These are phyloP conservation scores for Cystoderma amianthinum DNA, from an alignment of 768 basidiomycete genomes.

Conservation along the genomic window DNA sequence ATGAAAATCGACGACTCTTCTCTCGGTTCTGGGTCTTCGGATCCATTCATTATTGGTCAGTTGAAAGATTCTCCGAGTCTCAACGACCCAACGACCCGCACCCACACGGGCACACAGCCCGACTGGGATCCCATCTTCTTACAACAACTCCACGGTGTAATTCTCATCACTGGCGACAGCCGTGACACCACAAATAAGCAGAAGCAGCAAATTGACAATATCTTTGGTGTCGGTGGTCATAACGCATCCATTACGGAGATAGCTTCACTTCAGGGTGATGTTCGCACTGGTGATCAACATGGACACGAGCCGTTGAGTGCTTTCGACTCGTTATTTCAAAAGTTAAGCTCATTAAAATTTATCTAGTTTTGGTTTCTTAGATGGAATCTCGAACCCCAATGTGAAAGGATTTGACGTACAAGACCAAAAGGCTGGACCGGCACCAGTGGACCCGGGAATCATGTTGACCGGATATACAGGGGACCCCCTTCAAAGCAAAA, in stretches of 20 bases:
- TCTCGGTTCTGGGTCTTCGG: conserved; percentile 19
- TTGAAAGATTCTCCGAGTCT: conserved; percentile 21
- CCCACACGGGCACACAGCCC: conserved; percentile 15
- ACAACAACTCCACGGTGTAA: conserved; percentile 38
- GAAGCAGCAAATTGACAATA: conserved; percentile 20
- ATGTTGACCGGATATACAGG: conserved; percentile 37
- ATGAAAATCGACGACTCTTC: conserved; percentile 33
- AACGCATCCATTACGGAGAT: conserved; percentile 30
- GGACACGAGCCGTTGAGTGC: conserved; percentile 41
- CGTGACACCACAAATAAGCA: conserved; percentile 27
- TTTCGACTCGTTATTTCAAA: not conserved
- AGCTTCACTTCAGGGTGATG: conserved; percentile 27
- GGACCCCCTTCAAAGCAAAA: conserved; percentile 18
- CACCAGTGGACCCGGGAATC: conserved; percentile 31
- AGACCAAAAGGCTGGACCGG: conserved; percentile 26
- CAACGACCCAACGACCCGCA: not conserved
- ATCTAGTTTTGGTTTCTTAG: conserved; percentile 42
- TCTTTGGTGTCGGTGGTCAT: conserved; percentile 23
- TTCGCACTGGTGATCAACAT: conserved; percentile 32
- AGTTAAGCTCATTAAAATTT: not conserved
- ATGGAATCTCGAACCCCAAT: conserved; percentile 46
- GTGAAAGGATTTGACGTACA: conserved; percentile 32
- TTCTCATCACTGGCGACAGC: conserved; percentile 41
- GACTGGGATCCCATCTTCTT: conserved; percentile 44
- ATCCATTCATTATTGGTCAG: conserved; percentile 34